Evolutionary conservation across 352 stramenopile genomes (phyloP).

Genomic region (Peronosclerospora sorghi): DNA sequence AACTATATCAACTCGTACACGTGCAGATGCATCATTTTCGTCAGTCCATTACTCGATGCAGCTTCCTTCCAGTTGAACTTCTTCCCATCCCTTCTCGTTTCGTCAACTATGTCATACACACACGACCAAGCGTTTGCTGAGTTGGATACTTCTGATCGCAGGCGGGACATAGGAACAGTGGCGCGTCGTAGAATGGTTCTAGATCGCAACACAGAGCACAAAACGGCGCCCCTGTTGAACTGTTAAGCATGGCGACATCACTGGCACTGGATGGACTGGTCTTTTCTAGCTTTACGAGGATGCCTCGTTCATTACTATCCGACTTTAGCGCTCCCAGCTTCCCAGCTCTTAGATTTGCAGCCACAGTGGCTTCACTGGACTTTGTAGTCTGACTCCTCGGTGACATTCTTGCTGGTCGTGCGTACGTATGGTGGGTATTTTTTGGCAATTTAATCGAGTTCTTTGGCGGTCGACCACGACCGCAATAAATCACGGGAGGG

Average conservation of each 20-base stretch:
- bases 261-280: constrained; percentile 57
- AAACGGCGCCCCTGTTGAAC: constrained; percentile 28
- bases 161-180: constrained; percentile 58
- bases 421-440: constrained; percentile 6
- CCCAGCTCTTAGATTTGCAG: constrained; percentile 7
- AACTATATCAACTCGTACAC: background rate
- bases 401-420: constrained; percentile 13
- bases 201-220: constrained; percentile 64
- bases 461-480: constrained; percentile 31
- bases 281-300: constrained; percentile 25
- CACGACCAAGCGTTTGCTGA: constrained; percentile 56
- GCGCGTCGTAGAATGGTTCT: constrained; percentile 26
- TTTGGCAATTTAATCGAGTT: constrained; percentile 31
- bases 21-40: constrained; percentile 4
- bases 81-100: constrained; percentile 1
- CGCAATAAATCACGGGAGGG: constrained; percentile 24
- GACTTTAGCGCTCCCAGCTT: constrained; percentile 7
- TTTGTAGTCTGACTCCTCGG: constrained; percentile 20
- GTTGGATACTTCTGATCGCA: constrained; percentile 80
- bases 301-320: constrained; percentile 8
- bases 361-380: constrained; percentile 7
- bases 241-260: constrained; percentile 38
- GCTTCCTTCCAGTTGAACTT: constrained; percentile 8
- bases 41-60: background rate
- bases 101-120: constrained; percentile 33